A percentile compares a stretch with the other conserved stretches of the same genome.
Conservation (phyloP, 305 asterid species). For the Solanum hybrid region DNA sequence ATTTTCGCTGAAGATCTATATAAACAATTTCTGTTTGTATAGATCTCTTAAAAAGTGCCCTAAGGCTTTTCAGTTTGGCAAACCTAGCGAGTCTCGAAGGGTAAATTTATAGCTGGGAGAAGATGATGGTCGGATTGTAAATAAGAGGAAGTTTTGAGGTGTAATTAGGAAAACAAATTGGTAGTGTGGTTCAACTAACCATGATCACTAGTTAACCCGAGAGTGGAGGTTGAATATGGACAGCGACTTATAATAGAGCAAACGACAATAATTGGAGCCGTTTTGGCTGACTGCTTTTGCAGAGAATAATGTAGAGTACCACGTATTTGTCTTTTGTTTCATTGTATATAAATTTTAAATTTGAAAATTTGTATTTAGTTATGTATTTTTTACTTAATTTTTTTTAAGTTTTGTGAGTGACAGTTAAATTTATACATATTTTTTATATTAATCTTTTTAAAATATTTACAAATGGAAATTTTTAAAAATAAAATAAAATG, state of each 20-base stretch:
- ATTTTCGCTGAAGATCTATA: conserved; percentile 7
- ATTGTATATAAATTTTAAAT: neutral
- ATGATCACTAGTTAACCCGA: neutral
- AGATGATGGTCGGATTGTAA: conserved; percentile 21
- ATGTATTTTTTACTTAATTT: neutral
- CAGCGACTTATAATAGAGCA: neutral
- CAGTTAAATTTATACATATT: neutral
- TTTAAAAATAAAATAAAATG: too few relatives aligned
- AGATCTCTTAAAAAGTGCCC: conserved; percentile 32
- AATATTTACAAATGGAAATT: too few relatives aligned
- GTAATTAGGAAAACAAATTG: neutral
- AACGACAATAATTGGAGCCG: neutral
- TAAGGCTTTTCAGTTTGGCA: conserved; percentile 72
- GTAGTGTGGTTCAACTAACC: neutral
- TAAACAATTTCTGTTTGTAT: neutral
- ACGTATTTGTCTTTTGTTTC: neutral
- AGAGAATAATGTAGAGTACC: neutral
- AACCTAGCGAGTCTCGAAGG: conserved; percentile 49
- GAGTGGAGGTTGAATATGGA: neutral
- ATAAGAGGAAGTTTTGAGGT: neutral
- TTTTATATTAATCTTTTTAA: too few relatives aligned
- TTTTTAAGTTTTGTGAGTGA: neutral
- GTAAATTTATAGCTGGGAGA: conserved; percentile 38
- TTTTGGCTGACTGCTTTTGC: neutral
- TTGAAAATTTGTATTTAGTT: neutral